phyloP scores from a whole-genome alignment of 2,329 filamentous ascomycete species.

The Fulvia fulva region DNA sequence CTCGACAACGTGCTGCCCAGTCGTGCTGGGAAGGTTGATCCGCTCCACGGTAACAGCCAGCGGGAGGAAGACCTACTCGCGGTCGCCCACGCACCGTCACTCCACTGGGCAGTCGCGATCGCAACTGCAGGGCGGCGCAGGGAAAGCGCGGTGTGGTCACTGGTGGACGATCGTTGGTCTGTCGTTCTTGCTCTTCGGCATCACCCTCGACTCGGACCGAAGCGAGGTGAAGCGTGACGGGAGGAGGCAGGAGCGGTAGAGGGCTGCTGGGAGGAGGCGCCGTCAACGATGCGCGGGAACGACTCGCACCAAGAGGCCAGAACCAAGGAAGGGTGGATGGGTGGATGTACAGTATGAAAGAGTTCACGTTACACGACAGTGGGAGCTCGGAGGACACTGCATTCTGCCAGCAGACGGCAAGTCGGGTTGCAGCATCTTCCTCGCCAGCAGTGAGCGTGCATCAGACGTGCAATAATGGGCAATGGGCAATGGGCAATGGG shows the following conservation, averaged over 20 bases:
- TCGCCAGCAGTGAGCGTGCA: neutral
- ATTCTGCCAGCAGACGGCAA: neutral
- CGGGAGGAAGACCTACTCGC: neutral
- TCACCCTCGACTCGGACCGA: neutral
- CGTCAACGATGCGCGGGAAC: neutral
- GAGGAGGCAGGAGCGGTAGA: neutral
- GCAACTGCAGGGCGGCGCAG: neutral
- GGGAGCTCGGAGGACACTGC: neutral
- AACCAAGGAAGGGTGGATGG: neutral
- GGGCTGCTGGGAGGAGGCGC: neutral
- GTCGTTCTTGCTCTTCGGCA: conserved; percentile 1
- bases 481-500: neutral
- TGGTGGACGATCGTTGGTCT: neutral
- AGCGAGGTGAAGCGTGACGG: no score
- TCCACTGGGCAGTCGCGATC: neutral
- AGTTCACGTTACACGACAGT: conserved; percentile 1
- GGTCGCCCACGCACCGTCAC: neutral
- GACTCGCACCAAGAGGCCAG: neutral
- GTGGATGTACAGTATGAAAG: neutral
- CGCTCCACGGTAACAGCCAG: neutral
- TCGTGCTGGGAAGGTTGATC: neutral
- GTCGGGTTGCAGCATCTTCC: neutral
- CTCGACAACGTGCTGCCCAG: conserved; percentile 20
- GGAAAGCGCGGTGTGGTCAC: neutral
- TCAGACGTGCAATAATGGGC: neutral